Evolutionary conservation across 2,329 filamentous ascomycete species (phyloP), one percentile per base, ranked within the genome.

Genomic region (Helicocarpus griseus): DNA sequence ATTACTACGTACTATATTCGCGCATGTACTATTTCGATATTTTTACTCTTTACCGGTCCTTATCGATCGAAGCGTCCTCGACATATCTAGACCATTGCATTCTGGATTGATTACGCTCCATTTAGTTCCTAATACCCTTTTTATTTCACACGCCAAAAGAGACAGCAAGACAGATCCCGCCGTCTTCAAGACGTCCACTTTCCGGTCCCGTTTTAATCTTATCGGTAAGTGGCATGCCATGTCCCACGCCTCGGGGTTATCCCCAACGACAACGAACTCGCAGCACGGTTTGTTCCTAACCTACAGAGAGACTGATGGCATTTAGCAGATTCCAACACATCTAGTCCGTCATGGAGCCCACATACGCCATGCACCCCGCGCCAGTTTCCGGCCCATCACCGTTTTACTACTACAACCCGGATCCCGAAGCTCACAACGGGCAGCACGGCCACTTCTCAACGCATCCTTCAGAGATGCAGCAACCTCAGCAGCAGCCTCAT

Each of bases 401-500:
- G 53, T 94, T 89, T 77, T 90, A 87, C 79, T 93, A 90, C 77
- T 95, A 91, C 76, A 85, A 82, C 63, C 82, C 86, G 58, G 87
- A 93, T 61, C 78, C 84, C 57, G 83, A 81, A 68, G 76, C 81
- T 56, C 85, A 89, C 66, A 78, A 79, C 63, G 79, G 83, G 63
- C 85, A 86, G 65, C 85, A 90, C 71, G 82, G 82, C 50, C 83
- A 87, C 71, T 90, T 89, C 75, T 80, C 83, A 57, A 79, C 81
- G 55, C 79, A 81, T 65, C 81, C 79, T 54, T 71, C 73, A 40
- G 77, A 78, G 53, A 59, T 70, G 57, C 65, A 69, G 48, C 26
- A 45, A 11, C 26, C 63, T 38, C 58, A 66, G 43, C 35, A 38
- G n/a, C 35, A 38, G 5, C 35, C 17, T 7, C 60, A 54, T 58